phyloP scores from a whole-genome alignment of 2,329 filamentous ascomycete species.

The Cordyceps tenuipes region DNA sequence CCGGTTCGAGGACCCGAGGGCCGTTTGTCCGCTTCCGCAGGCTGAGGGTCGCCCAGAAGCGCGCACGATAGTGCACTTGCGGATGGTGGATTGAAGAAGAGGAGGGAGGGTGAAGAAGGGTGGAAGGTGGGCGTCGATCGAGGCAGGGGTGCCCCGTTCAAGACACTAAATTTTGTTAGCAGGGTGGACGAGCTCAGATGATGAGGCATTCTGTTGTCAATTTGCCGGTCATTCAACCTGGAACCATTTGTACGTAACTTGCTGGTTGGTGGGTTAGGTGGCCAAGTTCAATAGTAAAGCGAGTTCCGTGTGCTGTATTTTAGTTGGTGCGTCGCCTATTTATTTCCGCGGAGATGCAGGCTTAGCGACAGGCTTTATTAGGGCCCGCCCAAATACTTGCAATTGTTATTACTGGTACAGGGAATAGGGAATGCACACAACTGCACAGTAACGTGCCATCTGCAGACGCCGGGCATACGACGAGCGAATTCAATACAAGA shows the following conservation, averaged over 20 bases:
- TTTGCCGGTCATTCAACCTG: too few species aligned
- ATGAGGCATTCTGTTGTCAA: background rate
- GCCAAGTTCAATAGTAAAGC: too few species aligned
- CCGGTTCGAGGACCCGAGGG: background rate
- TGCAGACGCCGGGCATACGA: background rate
- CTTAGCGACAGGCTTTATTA: too few species aligned
- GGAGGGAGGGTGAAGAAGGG: too few species aligned
- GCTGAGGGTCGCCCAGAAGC: background rate
- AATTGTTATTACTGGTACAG: background rate
- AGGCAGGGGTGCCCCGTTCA: background rate
- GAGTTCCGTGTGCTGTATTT: too few species aligned
- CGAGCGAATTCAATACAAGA: background rate
- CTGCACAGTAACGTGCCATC: background rate
- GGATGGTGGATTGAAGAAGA: background rate
- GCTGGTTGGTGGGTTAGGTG: too few species aligned
- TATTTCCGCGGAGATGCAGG: too few species aligned
- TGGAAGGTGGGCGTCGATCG: background rate
- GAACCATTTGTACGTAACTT: background rate
- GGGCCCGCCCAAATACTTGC: background rate
- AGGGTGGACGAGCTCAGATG: background rate
- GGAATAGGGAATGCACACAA: too few species aligned
- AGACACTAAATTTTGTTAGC: background rate
- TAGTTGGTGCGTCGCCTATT: too few species aligned
- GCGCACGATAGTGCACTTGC: background rate
- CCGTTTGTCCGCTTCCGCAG: background rate